phyloP scores from a whole-genome alignment of 257 asterid species.

The Primulina tabacum region DNA sequence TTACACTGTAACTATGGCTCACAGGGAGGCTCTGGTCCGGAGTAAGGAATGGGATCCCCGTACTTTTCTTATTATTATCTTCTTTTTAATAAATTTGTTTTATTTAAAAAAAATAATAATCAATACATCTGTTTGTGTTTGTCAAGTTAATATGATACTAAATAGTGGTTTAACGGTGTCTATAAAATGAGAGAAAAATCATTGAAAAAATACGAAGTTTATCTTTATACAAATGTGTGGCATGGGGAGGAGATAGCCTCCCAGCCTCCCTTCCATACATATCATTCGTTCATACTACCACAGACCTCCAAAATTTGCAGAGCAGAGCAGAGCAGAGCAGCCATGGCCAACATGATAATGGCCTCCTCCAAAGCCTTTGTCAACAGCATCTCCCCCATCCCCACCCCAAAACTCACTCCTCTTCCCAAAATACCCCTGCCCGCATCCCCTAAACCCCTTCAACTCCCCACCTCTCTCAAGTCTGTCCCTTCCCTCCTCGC shows the following conservation, averaged over 20 bases:
- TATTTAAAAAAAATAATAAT: no score
- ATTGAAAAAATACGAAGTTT: no score
- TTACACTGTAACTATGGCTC: no score
- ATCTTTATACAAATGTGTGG: conserved; percentile 41
- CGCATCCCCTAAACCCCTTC: conserved; percentile 37
- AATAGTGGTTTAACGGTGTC: no score
- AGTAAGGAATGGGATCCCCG: no score
- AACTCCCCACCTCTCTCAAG: conserved; percentile 32
- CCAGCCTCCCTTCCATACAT: conserved; percentile 19
- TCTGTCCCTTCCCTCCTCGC: conserved; percentile 50
- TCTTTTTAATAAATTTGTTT: no score
- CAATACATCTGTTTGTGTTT: no score
- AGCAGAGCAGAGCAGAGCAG: conserved; percentile 23
- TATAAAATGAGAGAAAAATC: no score
- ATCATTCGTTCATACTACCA: no score
- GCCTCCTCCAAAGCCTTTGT: conserved; percentile 58
- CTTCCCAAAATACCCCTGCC: conserved; percentile 49
- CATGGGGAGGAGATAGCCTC: conserved; percentile 40
- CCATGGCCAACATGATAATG: conserved; percentile 82
- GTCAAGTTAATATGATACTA: no score
- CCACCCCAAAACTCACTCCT: conserved; percentile 24
- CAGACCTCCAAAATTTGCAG: not conserved
- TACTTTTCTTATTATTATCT: no score
- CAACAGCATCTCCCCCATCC: conserved; percentile 32
- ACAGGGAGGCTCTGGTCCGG: no score